Percentiles rank a stretch among this genome's conserved stretches.
Evolutionary conservation across 441 rosid species (phyloP).

Genomic region (Lagerstroemia fauriei): DNA sequence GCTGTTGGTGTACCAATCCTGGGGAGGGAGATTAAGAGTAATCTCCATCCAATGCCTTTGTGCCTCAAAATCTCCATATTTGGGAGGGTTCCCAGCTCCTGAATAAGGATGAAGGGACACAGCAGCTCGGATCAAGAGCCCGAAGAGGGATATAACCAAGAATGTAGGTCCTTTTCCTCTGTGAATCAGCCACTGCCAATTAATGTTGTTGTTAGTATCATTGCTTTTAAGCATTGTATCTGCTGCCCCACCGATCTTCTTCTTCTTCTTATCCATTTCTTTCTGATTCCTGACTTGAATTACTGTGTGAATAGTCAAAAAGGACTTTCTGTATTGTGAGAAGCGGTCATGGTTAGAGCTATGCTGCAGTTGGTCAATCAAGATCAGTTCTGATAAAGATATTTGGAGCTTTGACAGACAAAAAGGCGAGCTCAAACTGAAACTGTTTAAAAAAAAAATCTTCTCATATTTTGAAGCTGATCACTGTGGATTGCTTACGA

Average conservation of each 20-base stretch:
- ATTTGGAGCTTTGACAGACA: neutral
- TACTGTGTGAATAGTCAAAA: neutral
- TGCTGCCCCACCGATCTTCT: neutral
- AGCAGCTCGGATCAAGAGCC: constrained; percentile 65
- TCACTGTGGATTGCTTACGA: too few species aligned
- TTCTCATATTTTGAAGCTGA: too few species aligned
- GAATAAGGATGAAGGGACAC: constrained; percentile 74
- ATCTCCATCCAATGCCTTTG: constrained; percentile 99
- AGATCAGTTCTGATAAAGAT: neutral
- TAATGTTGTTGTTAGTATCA: neutral
- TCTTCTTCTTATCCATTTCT: constrained; percentile 14
- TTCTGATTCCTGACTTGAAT: neutral
- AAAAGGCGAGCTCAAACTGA: neutral
- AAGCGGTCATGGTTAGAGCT: neutral
- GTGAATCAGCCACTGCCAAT: constrained; percentile 50
- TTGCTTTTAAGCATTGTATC: neutral
- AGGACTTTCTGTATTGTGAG: neutral
- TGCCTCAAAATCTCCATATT: constrained; percentile 88
- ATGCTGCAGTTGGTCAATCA: neutral
- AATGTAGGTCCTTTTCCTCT: constrained; percentile 49
- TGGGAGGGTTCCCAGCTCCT: constrained; percentile 77
- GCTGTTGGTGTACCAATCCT: constrained; percentile 70
- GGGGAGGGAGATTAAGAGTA: constrained; percentile 61
- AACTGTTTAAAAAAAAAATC: too few species aligned
- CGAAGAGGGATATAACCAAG: constrained; percentile 57